These are phyloP conservation scores for Leptographium procerum DNA, from an alignment of 2,329 filamentous ascomycete species.

Conservation along the genomic window DNA sequence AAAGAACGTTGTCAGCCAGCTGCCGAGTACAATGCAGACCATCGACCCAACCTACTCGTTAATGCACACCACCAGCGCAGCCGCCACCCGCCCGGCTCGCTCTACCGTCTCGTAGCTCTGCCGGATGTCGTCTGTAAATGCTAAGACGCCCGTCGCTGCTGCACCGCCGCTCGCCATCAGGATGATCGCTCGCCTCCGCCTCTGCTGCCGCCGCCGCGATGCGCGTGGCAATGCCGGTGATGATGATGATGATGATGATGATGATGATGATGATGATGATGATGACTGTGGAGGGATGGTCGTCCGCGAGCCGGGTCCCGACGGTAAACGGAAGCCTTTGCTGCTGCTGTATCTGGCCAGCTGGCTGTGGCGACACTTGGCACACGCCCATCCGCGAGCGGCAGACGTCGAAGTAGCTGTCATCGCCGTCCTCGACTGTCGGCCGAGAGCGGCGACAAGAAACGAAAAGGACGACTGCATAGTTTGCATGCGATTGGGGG, in stretches of 20 bases:
- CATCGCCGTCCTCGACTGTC: not conserved
- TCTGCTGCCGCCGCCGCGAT: conserved; percentile 7
- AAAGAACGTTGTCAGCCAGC: too few species aligned
- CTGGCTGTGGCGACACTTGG: conserved; percentile 7
- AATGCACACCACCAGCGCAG: conserved; percentile 67
- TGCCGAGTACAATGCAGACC: fast-evolving
- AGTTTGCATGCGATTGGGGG: not conserved
- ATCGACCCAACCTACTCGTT: conserved; percentile 54
- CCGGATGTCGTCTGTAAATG: conserved; percentile 59
- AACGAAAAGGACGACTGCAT: conserved; percentile 1
- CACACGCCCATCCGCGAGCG: conserved; percentile 10
- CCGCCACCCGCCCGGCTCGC: conserved; percentile 67
- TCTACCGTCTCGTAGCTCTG: conserved; percentile 64
- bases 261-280: too few species aligned
- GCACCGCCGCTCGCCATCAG: conserved; percentile 40
- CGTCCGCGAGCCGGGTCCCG: not conserved
- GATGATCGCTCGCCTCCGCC: conserved; percentile 24
- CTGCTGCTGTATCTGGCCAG: not conserved
- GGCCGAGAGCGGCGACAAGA: conserved; percentile 3
- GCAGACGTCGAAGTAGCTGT: not conserved
- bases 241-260: too few species aligned
- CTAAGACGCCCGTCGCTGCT: conserved; percentile 31
- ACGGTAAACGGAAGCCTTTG: not conserved
- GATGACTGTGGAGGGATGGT: not conserved
- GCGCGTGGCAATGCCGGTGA: not conserved